phyloP scores from a whole-genome alignment of 2,329 filamentous ascomycete species.

The Didymella keratinophila region DNA sequence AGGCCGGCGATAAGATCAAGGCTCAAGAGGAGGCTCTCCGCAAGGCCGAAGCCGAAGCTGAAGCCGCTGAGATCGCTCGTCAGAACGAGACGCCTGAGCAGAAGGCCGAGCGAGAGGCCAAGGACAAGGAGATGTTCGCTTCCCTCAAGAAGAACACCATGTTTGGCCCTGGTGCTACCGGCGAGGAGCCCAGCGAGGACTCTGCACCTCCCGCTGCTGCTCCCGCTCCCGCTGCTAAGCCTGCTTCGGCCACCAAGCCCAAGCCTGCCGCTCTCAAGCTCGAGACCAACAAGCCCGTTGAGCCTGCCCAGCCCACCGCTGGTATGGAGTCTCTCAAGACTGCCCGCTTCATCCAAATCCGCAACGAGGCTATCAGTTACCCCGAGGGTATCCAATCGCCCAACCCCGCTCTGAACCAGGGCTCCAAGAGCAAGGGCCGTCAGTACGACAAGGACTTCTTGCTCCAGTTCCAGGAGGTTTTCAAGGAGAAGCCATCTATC shows the following conservation, averaged over 20 bases:
- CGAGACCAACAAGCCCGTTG: conserved; percentile 83
- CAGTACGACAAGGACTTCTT: conserved; percentile 96
- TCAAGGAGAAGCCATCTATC: conserved; percentile 93
- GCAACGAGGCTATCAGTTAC: conserved; percentile 77
- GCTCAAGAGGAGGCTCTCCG: conserved; percentile 63
- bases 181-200: conserved; percentile 33
- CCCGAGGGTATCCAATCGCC: conserved; percentile 85
- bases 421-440: conserved; percentile 82
- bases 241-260: conserved; percentile 67
- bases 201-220: conserved; percentile 59
- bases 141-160: conserved; percentile 58
- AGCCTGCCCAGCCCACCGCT: conserved; percentile 91
- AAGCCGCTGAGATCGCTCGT: conserved; percentile 56
- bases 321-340: conserved; percentile 93
- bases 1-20: conserved; percentile 53
- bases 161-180: conserved; percentile 55
- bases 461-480: conserved; percentile 94
- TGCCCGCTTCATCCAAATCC: conserved; percentile 83
- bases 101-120: conserved; percentile 52
- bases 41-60: conserved; percentile 58
- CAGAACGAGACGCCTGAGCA: conserved; percentile 52
- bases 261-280: conserved; percentile 93
- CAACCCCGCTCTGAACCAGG: conserved; percentile 88
- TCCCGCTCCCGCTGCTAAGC: conserved; percentile 38
- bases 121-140: conserved; percentile 53